A percentile compares a stretch with the other conserved stretches of the same genome.
Evolutionary conservation across 148 eudicot genomes (phyloP).

Genomic region (Oxyria digyna): DNA sequence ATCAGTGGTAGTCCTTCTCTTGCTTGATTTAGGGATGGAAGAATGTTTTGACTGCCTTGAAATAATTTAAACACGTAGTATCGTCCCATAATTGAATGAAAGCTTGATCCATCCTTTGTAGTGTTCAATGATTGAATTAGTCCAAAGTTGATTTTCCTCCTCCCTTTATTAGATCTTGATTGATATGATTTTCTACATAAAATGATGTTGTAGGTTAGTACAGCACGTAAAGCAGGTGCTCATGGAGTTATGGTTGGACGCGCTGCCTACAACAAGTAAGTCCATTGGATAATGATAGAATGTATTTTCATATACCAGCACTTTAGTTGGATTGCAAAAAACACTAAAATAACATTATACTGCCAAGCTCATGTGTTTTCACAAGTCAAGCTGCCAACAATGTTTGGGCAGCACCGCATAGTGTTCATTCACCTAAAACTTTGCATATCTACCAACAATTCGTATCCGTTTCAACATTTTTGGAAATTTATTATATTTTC

Average conservation of each 20-base stretch:
- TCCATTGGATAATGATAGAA: neutral
- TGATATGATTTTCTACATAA: neutral
- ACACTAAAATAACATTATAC: neutral
- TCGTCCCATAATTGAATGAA: neutral
- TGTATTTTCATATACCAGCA: neutral
- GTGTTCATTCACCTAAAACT: neutral
- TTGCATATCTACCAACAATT: neutral
- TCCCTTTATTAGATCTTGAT: neutral
- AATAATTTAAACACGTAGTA: neutral
- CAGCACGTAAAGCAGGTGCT: constrained; percentile 72
- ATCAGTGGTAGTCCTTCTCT: neutral
- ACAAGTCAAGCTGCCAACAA: neutral
- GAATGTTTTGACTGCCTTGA: neutral
- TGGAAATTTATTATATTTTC: neutral
- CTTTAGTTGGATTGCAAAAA: neutral
- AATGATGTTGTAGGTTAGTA: constrained; percentile 42
- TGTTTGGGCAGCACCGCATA: neutral
- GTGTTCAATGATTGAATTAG: neutral
- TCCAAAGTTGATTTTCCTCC: neutral
- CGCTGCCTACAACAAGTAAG: constrained; percentile 69
- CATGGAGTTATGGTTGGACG: constrained; percentile 96
- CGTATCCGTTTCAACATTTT: neutral
- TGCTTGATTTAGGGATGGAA: neutral
- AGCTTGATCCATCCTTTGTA: neutral
- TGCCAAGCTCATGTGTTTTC: neutral